A percentile compares a stretch with the other conserved stretches of the same genome.
Evolutionary conservation across 306 rosid genomes (phyloP).

Genomic region (Acacia acuminata): DNA sequence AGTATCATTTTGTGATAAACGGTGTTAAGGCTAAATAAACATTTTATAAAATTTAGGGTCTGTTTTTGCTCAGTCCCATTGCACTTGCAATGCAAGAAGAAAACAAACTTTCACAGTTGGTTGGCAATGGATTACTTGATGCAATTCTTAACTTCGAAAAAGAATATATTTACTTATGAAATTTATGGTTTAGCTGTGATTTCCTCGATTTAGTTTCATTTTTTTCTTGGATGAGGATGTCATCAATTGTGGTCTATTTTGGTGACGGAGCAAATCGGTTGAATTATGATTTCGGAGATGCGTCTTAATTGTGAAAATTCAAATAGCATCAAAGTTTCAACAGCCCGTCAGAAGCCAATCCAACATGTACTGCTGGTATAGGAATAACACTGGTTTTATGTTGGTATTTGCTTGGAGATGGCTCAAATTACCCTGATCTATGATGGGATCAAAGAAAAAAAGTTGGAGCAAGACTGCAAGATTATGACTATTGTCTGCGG

Average conservation of each 20-base stretch:
- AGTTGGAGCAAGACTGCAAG: not conserved
- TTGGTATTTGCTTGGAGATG: slow-evolving; percentile 5
- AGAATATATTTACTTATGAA: too few relatives aligned
- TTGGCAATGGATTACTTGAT: not conserved
- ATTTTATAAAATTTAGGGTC: too few relatives aligned
- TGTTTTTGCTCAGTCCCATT: too few relatives aligned
- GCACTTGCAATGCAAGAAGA: too few relatives aligned
- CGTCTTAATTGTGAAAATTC: not conserved
- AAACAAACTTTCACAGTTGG: not conserved
- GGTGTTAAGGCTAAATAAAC: too few relatives aligned
- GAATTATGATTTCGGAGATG: not conserved
- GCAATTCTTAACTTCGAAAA: not conserved
- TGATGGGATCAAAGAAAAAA: not conserved
- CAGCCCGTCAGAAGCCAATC: not conserved
- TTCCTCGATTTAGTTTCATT: not conserved
- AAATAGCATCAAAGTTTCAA: not conserved
- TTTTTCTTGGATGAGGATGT: not conserved
- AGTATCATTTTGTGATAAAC: not conserved
- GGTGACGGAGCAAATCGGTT: not conserved
- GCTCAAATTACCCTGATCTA: not conserved
- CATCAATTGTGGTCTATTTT: not conserved
- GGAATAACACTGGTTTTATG: not conserved
- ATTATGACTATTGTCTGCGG: not conserved
- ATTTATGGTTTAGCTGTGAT: not conserved
- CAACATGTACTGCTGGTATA: not conserved